Evolutionary conservation across 768 basidiomycete genomes (phyloP).

Genomic region (Russula olivacea): DNA sequence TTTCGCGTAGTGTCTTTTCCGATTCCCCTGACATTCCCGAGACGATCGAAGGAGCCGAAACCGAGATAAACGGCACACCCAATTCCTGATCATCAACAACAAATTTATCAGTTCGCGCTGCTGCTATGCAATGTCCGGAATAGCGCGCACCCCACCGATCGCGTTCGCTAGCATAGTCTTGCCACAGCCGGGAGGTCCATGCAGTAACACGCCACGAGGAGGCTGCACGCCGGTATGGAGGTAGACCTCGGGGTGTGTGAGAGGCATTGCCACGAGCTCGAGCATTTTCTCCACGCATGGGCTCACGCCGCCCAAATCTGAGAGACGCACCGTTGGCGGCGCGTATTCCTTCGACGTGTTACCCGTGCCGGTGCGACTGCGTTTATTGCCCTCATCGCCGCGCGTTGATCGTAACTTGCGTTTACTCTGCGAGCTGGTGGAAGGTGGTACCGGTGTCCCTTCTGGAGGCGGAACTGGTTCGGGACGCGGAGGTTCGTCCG

Average conservation of each 20-base stretch:
- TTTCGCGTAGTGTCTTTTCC: conserved; percentile 92
- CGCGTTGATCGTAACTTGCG: conserved; percentile 58
- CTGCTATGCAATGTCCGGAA: neutral
- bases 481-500: conserved; percentile 15
- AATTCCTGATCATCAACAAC: conserved; percentile 57
- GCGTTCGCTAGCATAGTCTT: conserved; percentile 94
- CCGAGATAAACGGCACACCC: conserved; percentile 84
- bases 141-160: conserved; percentile 75
- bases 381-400: conserved; percentile 52
- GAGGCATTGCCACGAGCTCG: conserved; percentile 93
- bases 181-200: conserved; percentile 96
- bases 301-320: conserved; percentile 85
- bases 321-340: conserved; percentile 69
- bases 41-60: conserved; percentile 94
- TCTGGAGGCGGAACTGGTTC: conserved; percentile 8
- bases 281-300: conserved; percentile 86
- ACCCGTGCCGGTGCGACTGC: conserved; percentile 35
- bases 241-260: conserved; percentile 94
- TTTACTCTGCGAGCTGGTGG: conserved; percentile 40
- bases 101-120: neutral
- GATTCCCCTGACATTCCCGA: conserved; percentile 99
- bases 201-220: conserved; percentile 84
- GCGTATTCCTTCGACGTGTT: conserved; percentile 55
- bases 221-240: conserved; percentile 88
- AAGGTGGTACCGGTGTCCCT: conserved; percentile 19